phyloP scores from a whole-genome alignment of 345 rosid species.

The Linum usitatissimum region DNA sequence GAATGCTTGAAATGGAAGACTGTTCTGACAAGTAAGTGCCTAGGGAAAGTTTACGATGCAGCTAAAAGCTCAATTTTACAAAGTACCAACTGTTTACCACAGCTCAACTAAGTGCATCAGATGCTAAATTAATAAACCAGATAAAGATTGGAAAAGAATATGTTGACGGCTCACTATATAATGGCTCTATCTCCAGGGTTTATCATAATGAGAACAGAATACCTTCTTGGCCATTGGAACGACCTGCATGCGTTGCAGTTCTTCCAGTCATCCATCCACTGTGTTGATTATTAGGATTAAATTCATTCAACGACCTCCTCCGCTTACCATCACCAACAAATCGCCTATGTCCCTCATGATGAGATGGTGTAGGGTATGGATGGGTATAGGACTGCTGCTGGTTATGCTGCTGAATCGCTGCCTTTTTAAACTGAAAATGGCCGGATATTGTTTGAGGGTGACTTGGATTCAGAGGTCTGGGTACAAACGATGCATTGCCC shows the following conservation, averaged over 20 bases:
- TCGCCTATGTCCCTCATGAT: slow-evolving; percentile 49
- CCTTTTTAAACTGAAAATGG: slow-evolving; percentile 51
- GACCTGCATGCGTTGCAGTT: slow-evolving; percentile 44
- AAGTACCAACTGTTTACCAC: not conserved
- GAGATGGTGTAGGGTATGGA: slow-evolving; percentile 46
- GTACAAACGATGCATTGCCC: slow-evolving; percentile 37
- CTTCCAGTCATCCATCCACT: slow-evolving; percentile 64
- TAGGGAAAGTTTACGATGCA: not conserved
- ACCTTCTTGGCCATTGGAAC: slow-evolving; percentile 55
- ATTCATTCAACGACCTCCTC: slow-evolving; percentile 49
- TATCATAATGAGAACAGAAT: slow-evolving; percentile 11
- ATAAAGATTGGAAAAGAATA: no score
- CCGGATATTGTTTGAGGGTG: slow-evolving; percentile 44
- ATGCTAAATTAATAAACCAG: not conserved
- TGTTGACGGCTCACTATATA: not conserved
- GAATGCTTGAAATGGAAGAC: not conserved
- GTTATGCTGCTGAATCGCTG: slow-evolving; percentile 50
- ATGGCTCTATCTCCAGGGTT: not conserved
- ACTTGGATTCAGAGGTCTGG: slow-evolving; percentile 40
- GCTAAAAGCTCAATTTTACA: not conserved
- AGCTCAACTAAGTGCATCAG: not conserved
- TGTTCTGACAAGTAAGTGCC: not conserved
- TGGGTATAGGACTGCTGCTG: slow-evolving; percentile 46
- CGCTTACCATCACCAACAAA: slow-evolving; percentile 54
- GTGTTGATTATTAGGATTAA: slow-evolving; percentile 38